phyloP scores from a whole-genome alignment of 495 filamentous ascomycete species.

The Bacidia gigantensis region DNA sequence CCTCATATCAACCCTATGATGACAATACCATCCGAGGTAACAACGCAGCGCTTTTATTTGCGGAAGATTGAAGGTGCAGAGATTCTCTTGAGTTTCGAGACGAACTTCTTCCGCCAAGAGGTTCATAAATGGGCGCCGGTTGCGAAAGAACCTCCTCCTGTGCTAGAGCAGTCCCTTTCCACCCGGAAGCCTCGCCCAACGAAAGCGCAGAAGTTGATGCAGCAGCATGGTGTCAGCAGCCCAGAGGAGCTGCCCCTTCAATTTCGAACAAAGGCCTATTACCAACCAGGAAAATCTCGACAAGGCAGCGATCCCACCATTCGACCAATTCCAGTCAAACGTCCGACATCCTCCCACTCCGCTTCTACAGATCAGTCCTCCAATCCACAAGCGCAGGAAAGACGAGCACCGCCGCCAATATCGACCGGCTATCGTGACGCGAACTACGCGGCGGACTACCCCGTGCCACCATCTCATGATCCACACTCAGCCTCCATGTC shows the following conservation, averaged over 20 bases:
- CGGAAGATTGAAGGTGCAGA: conserved; percentile 98
- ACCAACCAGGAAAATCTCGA: conserved; percentile 30
- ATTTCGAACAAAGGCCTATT: conserved; percentile 60
- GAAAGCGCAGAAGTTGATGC: conserved; percentile 93
- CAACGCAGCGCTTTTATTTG: conserved; percentile 89
- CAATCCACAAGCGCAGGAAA: conserved; percentile 11
- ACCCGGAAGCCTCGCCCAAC: conserved; percentile 97
- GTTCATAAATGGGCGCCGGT: conserved; percentile 94
- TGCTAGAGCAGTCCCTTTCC: conserved; percentile 70
- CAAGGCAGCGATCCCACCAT: conserved; percentile 23
- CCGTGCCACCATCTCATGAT: conserved; percentile 14
- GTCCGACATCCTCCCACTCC: conserved; percentile 17
- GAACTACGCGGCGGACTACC: conserved; percentile 15
- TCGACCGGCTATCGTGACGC: conserved; percentile 14
- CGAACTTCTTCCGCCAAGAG: conserved; percentile 93
- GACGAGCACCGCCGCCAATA: conserved; percentile 14
- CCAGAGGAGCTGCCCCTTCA: conserved; percentile 78
- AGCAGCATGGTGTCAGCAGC: conserved; percentile 67
- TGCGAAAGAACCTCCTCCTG: conserved; percentile 66
- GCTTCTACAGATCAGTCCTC: conserved; percentile 15
- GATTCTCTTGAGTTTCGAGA: conserved; percentile 81
- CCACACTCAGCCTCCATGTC: conserved; percentile 14
- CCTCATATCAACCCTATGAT: conserved; percentile 67
- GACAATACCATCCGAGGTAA: conserved; percentile 70
- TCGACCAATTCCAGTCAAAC: conserved; percentile 14